Evolutionary conservation across 805 yeast species (phyloP).

Genomic region (Trichomonascus vanleenenianus): DNA sequence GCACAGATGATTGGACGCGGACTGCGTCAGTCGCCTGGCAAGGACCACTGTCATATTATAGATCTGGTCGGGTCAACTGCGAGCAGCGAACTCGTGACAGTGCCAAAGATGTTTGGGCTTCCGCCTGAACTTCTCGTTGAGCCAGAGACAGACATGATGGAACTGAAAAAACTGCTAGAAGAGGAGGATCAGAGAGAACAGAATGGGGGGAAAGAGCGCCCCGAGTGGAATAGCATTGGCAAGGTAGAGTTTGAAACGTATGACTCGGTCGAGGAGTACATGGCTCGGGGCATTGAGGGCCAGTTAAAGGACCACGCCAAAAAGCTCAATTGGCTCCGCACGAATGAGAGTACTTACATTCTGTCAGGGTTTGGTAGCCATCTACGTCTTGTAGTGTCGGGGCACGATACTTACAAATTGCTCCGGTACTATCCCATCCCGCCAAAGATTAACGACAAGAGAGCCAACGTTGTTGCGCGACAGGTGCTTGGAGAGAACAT

Average conservation of each 20-base stretch:
- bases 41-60: conserved; percentile 60
- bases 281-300: too few relatives aligned
- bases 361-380: neutral
- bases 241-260: neutral
- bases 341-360: neutral
- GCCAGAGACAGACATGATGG: neutral
- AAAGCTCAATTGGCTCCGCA: conserved; percentile 3
- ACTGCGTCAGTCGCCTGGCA: conserved; percentile 52
- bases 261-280: neutral
- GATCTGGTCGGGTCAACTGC: conserved; percentile 62
- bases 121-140: neutral
- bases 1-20: conserved; percentile 93
- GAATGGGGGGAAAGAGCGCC: neutral
- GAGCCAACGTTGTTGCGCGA: too few relatives aligned
- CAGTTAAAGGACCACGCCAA: neutral
- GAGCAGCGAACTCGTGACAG: conserved; percentile 38
- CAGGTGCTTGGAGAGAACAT: too few relatives aligned
- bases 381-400: neutral
- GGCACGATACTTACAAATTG: neutral
- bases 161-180: neutral
- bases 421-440: conserved; percentile 2
- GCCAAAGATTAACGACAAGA: too few relatives aligned
- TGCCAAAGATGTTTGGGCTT: conserved; percentile 43
- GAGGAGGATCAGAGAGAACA: neutral
- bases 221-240: neutral